phyloP scores from a whole-genome alignment of 768 basidiomycete genomes.

The Dictyophora rubrovolvata region DNA sequence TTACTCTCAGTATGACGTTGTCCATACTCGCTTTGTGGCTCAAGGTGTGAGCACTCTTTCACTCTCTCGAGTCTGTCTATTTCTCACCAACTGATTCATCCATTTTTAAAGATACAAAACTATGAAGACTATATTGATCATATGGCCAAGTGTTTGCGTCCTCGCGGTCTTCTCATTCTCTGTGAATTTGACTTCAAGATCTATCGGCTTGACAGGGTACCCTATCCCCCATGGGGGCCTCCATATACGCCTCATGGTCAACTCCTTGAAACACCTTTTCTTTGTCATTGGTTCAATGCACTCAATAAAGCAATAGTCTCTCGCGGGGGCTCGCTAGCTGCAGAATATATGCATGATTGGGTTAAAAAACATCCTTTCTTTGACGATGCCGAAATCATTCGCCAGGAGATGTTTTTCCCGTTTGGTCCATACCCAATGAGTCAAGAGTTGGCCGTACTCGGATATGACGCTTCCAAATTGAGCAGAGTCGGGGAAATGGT shows the following conservation, averaged over 20 bases:
- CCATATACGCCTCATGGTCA: constrained; percentile 22
- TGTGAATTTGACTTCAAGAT: constrained; percentile 60
- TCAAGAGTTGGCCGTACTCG: constrained; percentile 22
- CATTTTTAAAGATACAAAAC: constrained; percentile 48
- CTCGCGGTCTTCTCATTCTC: constrained; percentile 56
- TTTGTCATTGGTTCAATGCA: constrained; percentile 52
- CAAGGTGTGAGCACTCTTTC: constrained; percentile 47
- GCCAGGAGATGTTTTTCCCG: constrained; percentile 54
- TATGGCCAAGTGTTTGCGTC: constrained; percentile 54
- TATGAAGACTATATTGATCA: constrained; percentile 56
- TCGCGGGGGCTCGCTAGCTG: constrained; percentile 53
- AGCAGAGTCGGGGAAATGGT: constrained; percentile 4
- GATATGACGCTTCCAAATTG: constrained; percentile 47
- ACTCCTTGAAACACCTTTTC: constrained; percentile 34
- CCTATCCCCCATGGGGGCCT: constrained; percentile 32
- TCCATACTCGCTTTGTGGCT: constrained; percentile 60
- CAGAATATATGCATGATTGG: constrained; percentile 46
- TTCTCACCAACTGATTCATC: constrained; percentile 13
- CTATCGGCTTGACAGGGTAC: constrained; percentile 42
- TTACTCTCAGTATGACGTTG: constrained; percentile 67
- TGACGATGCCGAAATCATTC: constrained; percentile 38
- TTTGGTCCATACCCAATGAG: constrained; percentile 37
- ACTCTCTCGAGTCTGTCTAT: constrained; percentile 2
- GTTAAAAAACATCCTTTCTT: constrained; percentile 42
- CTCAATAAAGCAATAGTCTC: constrained; percentile 40